phyloP scores from a whole-genome alignment of 2,329 filamentous ascomycete species.

The Fusarium sp. region DNA sequence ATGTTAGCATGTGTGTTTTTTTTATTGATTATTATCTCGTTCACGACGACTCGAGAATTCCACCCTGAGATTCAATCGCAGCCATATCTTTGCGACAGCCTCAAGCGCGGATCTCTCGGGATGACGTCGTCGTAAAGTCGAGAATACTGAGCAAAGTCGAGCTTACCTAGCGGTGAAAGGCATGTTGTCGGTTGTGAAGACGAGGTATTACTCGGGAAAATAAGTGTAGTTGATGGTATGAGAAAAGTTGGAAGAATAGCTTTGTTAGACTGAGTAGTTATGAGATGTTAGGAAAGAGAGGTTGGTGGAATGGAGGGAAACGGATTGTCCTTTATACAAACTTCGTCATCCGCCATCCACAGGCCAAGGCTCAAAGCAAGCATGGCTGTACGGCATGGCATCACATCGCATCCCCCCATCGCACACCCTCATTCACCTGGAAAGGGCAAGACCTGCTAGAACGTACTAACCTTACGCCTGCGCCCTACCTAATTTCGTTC shows the following conservation, averaged over 20 bases:
- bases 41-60: background rate
- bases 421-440: slow-evolving; percentile 18
- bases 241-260: slow-evolving; percentile 18
- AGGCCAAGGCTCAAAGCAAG: slow-evolving; percentile 1
- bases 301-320: slow-evolving; percentile 28
- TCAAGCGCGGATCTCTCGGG: slow-evolving; percentile 37
- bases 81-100: slow-evolving; percentile 13
- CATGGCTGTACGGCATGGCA: slow-evolving; percentile 18
- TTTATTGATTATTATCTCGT: slow-evolving; percentile 2
- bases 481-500: slow-evolving; percentile 31
- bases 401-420: slow-evolving; percentile 32
- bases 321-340: slow-evolving; percentile 45
- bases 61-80: background rate
- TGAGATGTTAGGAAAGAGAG: slow-evolving; percentile 5
- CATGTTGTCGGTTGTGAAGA: slow-evolving; percentile 58
- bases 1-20: slow-evolving; percentile 24
- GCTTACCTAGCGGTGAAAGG: slow-evolving; percentile 70
- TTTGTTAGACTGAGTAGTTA: slow-evolving; percentile 19
- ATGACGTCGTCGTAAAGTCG: slow-evolving; percentile 29
- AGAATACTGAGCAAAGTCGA: slow-evolving; percentile 10
- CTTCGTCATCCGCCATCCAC: slow-evolving; percentile 12
- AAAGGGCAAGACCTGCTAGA: background rate
- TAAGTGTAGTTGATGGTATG: slow-evolving; percentile 11
- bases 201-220: slow-evolving; percentile 32
- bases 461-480: slow-evolving; percentile 4